Base-by-base conservation (phyloP, 352 stramenopile species). In the Globisporangium emineosum region DNA sequence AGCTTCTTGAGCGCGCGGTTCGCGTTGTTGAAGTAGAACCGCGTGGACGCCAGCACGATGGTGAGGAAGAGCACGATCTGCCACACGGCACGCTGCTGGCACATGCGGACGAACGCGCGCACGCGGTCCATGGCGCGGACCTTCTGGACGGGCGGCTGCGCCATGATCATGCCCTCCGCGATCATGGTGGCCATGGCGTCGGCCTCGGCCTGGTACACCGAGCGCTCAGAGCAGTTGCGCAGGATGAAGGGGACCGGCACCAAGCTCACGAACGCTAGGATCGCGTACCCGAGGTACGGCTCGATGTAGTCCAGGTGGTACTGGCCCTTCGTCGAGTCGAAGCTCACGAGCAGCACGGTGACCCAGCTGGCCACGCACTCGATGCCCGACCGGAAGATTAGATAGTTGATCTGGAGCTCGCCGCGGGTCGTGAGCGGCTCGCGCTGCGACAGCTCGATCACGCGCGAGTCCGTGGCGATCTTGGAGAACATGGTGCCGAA, bases 401-500 rank as follows among this genome's bases (percentile, higher is more conserved):
- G 66, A 56, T 88, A 91, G 63, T 89, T 86, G 67, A 89, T 91
- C 76, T 96, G 87, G 15, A 90, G 72, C 23, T 75, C 78, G 29
- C 87, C 88, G 13, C 85, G 83, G 6, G 71, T 79, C 23, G 70
- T 83, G 37, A 91, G 75, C 12, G 83, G 76, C 70, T 96, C 88
- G 23, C 80, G 76, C 66, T 94, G 85, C 32, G 84, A 91, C 23
- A 93, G 63, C 66, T 94, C 83, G 57, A 96, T 91, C 49, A 91
- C 68, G 49, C 84, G 85, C 29, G 86, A 81, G 68, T 97, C 88
- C 32, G 81, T 88, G 45, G 85, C 83, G 57, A 97, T 85, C 68
- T 96, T 94, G 55, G 77, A 82, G 68, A 96, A 74, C 64, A 96
- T 86, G 35, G 90, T 94, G 47, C 88, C 89, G 51, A 90, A 75